Evolutionary conservation across 2,329 filamentous ascomycete species (phyloP).

Genomic region (Ceratocystis alfenasii): DNA sequence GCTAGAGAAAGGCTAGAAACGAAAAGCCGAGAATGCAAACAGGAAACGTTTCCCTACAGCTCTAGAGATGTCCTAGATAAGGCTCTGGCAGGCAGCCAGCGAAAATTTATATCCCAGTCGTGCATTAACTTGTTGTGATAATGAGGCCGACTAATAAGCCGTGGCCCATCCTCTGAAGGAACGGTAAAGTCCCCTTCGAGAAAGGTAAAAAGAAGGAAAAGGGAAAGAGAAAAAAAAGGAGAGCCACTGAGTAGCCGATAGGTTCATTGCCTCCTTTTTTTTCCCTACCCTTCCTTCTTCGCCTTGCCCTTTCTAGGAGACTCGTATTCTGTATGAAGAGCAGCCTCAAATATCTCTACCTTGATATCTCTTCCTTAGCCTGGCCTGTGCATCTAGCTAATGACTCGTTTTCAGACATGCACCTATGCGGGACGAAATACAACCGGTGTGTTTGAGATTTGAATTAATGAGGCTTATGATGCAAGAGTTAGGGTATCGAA

Average conservation of each 20-base stretch:
- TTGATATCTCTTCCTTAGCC: not conserved
- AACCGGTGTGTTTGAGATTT: not conserved
- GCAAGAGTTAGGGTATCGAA: not conserved
- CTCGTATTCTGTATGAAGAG: not conserved
- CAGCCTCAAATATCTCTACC: not conserved
- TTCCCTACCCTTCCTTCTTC: not conserved
- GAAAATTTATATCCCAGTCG: constrained; percentile 8
- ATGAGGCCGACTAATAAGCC: constrained; percentile 13
- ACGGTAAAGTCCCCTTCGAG: constrained; percentile 2
- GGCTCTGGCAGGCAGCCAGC: not conserved
- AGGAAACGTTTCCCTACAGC: not conserved
- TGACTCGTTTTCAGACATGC: not conserved
- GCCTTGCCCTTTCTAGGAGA: not conserved
- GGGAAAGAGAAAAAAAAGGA: no score
- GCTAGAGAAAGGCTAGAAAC: not conserved
- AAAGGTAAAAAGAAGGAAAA: not conserved
- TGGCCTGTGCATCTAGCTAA: constrained; percentile 6
- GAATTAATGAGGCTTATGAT: not conserved
- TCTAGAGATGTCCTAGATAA: not conserved
- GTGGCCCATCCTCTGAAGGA: constrained; percentile 13
- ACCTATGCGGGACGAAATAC: not conserved
- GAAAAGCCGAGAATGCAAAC: not conserved
- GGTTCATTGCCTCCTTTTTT: not conserved
- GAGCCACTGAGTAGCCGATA: not conserved
- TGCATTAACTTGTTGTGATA: constrained; percentile 13